Percentiles rank a stretch among this genome's conserved stretches.
phyloP scores from a whole-genome alignment of 2,329 filamentous ascomycete genomes.

The Epichloe scottii region DNA sequence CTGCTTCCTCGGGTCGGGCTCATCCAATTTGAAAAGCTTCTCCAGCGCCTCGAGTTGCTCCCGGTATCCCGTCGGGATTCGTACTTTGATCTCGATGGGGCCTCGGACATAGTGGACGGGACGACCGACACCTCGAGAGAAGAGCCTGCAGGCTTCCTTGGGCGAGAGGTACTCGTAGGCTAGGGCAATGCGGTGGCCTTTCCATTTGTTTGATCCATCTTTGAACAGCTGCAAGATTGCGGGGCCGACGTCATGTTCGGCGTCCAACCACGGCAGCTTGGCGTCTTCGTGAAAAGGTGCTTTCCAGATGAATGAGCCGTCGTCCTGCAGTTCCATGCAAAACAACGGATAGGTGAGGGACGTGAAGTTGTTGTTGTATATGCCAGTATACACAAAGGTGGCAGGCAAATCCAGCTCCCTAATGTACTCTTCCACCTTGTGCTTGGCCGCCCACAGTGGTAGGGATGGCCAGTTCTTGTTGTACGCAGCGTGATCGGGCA shows the following conservation, averaged over 20 bases:
- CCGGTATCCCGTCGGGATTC: conserved; percentile 77
- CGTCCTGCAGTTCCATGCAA: conserved; percentile 77
- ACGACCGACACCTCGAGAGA: conserved; percentile 64
- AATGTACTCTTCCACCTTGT: conserved; percentile 84
- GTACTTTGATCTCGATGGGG: conserved; percentile 72
- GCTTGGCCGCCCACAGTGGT: conserved; percentile 86
- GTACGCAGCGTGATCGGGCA: conserved; percentile 86
- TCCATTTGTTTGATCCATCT: conserved; percentile 79
- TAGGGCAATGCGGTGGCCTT: conserved; percentile 63
- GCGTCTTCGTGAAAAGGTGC: conserved; percentile 86
- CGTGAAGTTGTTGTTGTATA: conserved; percentile 99
- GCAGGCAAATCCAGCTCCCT: conserved; percentile 69
- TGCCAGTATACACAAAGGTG: conserved; percentile 91
- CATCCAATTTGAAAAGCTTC: conserved; percentile 41
- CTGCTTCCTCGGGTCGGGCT: conserved; percentile 40
- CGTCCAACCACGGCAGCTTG: conserved; percentile 87
- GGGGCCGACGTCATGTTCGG: conserved; percentile 89
- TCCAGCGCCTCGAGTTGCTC: conserved; percentile 67
- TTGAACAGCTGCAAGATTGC: conserved; percentile 91
- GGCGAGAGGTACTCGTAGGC: conserved; percentile 86
- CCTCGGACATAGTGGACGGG: conserved; percentile 67
- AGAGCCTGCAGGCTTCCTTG: conserved; percentile 66
- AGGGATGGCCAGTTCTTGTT: conserved; percentile 66
- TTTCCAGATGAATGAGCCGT: conserved; percentile 84
- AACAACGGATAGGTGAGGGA: conserved; percentile 85